Evolutionary conservation across 352 stramenopile genomes (phyloP).

Genomic region (Globisporangium lucens): DNA sequence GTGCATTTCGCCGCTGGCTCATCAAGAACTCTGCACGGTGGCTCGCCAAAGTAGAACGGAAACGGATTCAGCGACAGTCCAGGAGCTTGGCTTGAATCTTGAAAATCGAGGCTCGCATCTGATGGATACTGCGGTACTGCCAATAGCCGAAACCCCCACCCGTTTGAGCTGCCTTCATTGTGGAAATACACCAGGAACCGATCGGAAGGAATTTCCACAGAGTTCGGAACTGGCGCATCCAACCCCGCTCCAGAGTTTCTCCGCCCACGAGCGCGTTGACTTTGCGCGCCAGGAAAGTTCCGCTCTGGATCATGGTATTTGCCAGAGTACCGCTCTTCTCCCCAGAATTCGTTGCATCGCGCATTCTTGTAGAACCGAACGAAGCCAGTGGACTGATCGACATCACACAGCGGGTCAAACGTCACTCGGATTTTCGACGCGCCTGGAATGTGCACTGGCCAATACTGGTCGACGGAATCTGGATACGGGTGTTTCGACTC

Average conservation of each 20-base stretch:
- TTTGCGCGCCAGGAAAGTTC: slow-evolving; percentile 72
- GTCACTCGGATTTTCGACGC: slow-evolving; percentile 67
- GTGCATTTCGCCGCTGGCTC: slow-evolving; percentile 54
- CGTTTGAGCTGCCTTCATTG: slow-evolving; percentile 43
- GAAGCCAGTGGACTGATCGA: slow-evolving; percentile 55
- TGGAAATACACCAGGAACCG: slow-evolving; percentile 76
- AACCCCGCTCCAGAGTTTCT: slow-evolving; percentile 19
- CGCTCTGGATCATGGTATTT: slow-evolving; percentile 70
- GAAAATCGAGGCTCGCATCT: neutral
- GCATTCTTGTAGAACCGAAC: slow-evolving; percentile 74
- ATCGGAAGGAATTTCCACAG: slow-evolving; percentile 66
- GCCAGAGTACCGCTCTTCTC: slow-evolving; percentile 65
- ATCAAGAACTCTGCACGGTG: slow-evolving; percentile 46
- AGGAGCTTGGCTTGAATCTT: neutral
- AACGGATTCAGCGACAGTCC: slow-evolving; percentile 38
- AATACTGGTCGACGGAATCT: slow-evolving; percentile 60
- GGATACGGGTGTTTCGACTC: slow-evolving; percentile 59
- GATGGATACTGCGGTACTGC: slow-evolving; percentile 44
- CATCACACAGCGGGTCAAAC: slow-evolving; percentile 70
- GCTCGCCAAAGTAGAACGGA: slow-evolving; percentile 71
- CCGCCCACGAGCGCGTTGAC: slow-evolving; percentile 40
- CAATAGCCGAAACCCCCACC: slow-evolving; percentile 68
- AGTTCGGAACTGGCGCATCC: slow-evolving; percentile 10
- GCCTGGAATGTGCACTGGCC: slow-evolving; percentile 64
- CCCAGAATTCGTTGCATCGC: slow-evolving; percentile 64